Evolutionary conservation across 139 green algal genomes (phyloP).

Genomic region (Penium margaritaceum): DNA sequence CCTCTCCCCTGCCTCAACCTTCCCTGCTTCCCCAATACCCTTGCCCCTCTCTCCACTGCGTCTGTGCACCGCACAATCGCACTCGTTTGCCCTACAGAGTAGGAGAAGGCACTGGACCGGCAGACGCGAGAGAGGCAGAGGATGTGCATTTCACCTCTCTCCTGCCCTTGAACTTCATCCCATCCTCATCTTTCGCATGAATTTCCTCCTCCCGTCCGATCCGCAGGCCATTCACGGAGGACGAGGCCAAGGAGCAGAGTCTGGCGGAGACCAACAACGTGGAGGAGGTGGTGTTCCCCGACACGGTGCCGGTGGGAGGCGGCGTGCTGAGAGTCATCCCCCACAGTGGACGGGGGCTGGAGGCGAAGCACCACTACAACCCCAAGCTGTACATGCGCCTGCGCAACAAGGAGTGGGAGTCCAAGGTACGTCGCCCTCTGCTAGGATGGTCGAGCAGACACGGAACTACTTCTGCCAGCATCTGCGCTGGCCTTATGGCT

Average conservation of each 20-base stretch:
- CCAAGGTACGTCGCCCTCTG: too few relatives aligned
- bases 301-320: conserved; percentile 14
- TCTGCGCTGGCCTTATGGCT: too few relatives aligned
- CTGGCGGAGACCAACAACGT: conserved; percentile 1
- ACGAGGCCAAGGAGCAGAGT: background rate
- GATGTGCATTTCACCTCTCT: background rate
- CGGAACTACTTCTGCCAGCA: too few relatives aligned
- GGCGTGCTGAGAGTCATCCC: background rate
- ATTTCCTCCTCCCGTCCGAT: too few relatives aligned
- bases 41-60: too few relatives aligned
- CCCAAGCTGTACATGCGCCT: conserved; percentile 10
- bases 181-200: background rate
- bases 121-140: background rate
- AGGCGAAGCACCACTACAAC: conserved; percentile 76
- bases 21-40: background rate
- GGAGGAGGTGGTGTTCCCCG: conserved; percentile 11
- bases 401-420: background rate
- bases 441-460: too few relatives aligned
- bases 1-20: background rate
- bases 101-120: background rate
- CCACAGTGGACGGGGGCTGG: background rate
- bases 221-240: background rate
- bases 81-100: too few relatives aligned
- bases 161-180: background rate
- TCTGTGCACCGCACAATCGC: too few relatives aligned